Base-by-base conservation (phyloP, 169 alveolate species). In the Plasmodium vivax region DNA sequence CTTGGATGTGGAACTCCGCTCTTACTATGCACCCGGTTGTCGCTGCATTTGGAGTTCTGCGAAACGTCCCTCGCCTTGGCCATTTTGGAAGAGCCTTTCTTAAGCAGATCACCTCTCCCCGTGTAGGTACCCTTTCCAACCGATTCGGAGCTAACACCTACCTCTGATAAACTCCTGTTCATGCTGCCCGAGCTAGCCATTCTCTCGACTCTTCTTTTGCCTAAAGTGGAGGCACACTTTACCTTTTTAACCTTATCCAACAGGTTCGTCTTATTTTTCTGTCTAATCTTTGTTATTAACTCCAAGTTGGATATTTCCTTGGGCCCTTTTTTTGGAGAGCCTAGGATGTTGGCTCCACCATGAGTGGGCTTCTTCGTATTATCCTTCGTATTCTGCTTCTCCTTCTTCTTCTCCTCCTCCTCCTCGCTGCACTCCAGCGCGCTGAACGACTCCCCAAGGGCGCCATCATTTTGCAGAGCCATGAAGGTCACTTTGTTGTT, bases 401-500 rank as follows among this genome's bases (percentile, higher is more conserved):
- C 23, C 14, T 62, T 27, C 12, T 47, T 27, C 2, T 62, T n/a
- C 34, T 19, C 7, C 5, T 32, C 19, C 5, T 30, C 8, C 36
- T 23, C 81, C 27, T 85, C 68, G 30, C 34, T 7, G 62, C 19
- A 30, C n/a, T 23, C 32, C 10, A 14, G 3, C 30, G 5, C 41
- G 8, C 14, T 47, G 38, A 30, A 32, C 16, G 32, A 9, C 30
- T 75, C 36, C 14, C 43, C 82, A 10, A 43, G 27, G n/a, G 62
- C 32, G 51, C 32, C 82, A 36, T 51, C 36, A 54, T 41, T 79
- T 34, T 77, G 68, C 2, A 41, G 10, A 19, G 88, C 83, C 94
- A 88, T 88, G 32, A 88, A 88, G 14, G 94, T 88, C 71, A 88
- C 87, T 79, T 77, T 88, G 47, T 88, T 88, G 51, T 88, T 80